Conservation (phyloP, 441 rosid species). For the Eugenia klotzschiana region DNA sequence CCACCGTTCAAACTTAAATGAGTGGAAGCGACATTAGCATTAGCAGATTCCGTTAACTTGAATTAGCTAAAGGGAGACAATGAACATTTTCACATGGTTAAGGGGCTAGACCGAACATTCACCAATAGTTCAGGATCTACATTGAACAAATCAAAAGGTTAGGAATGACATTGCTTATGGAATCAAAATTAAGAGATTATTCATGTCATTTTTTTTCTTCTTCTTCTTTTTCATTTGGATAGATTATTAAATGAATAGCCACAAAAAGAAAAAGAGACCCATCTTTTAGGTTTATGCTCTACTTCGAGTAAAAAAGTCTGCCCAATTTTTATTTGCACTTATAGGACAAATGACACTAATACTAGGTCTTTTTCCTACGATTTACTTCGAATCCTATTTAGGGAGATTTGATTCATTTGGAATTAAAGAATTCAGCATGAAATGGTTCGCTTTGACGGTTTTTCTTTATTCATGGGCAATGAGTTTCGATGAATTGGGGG, state of each 20-base stretch:
- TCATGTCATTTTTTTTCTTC: too few relatives aligned
- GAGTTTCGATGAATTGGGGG: too few relatives aligned
- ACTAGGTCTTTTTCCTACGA: too few relatives aligned
- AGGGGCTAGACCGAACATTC: not conserved
- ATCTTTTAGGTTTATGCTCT: too few relatives aligned
- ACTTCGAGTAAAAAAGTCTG: too few relatives aligned
- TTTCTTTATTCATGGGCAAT: too few relatives aligned
- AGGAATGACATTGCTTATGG: rapidly evolving
- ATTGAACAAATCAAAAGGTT: not conserved
- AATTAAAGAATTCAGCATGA: too few relatives aligned
- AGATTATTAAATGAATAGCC: not conserved
- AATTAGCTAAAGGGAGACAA: not conserved
- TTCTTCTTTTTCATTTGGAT: not conserved
- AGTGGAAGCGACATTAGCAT: not conserved
- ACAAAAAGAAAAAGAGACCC: not conserved
- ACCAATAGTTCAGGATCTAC: rapidly evolving
- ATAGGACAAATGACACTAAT: too few relatives aligned
- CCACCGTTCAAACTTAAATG: not conserved
- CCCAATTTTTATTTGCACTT: too few relatives aligned
- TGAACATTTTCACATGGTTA: not conserved
- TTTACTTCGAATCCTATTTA: too few relatives aligned
- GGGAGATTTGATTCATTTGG: too few relatives aligned
- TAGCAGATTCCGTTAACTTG: not conserved
- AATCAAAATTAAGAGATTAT: not conserved
- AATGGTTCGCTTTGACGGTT: too few relatives aligned